These are phyloP conservation scores for Colletotrichum tofieldiae DNA, from an alignment of 2,329 filamentous ascomycete species.

Conservation along the genomic window DNA sequence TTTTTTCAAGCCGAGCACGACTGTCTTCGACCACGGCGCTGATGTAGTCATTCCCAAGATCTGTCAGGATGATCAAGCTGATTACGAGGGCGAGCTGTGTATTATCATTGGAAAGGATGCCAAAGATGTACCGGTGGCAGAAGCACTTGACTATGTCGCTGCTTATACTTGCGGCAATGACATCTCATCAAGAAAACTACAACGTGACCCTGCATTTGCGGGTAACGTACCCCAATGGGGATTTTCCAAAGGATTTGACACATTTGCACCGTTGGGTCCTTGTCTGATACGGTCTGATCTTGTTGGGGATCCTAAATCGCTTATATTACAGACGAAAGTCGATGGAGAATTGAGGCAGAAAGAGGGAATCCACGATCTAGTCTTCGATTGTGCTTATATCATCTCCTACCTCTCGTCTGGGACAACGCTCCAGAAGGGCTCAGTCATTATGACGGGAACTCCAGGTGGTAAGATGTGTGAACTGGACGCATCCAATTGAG, in stretches of 20 bases:
- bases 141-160: slow-evolving; percentile 66
- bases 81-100: slow-evolving; percentile 65
- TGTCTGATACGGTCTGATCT: slow-evolving; percentile 60
- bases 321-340: slow-evolving; percentile 62
- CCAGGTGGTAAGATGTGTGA: slow-evolving; percentile 53
- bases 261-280: slow-evolving; percentile 68
- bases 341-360: slow-evolving; percentile 65
- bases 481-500: rapidly evolving
- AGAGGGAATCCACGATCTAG: slow-evolving; percentile 56
- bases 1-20: slow-evolving; percentile 66
- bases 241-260: slow-evolving; percentile 72
- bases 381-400: slow-evolving; percentile 59
- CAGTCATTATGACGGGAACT: slow-evolving; percentile 63
- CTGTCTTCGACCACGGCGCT: slow-evolving; percentile 54
- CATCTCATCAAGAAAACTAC: slow-evolving; percentile 67
- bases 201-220: slow-evolving; percentile 64
- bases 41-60: slow-evolving; percentile 63
- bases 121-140: slow-evolving; percentile 61
- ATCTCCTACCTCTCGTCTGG: slow-evolving; percentile 57
- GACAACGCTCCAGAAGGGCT: slow-evolving; percentile 60
- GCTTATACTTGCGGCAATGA: slow-evolving; percentile 71
- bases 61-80: slow-evolving; percentile 63
- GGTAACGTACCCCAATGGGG: slow-evolving; percentile 70
- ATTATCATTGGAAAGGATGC: slow-evolving; percentile 66
- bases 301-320: slow-evolving; percentile 58